Conservation (phyloP, 495 filamentous ascomycete species). For the Aspergillus homomorphus region DNA sequence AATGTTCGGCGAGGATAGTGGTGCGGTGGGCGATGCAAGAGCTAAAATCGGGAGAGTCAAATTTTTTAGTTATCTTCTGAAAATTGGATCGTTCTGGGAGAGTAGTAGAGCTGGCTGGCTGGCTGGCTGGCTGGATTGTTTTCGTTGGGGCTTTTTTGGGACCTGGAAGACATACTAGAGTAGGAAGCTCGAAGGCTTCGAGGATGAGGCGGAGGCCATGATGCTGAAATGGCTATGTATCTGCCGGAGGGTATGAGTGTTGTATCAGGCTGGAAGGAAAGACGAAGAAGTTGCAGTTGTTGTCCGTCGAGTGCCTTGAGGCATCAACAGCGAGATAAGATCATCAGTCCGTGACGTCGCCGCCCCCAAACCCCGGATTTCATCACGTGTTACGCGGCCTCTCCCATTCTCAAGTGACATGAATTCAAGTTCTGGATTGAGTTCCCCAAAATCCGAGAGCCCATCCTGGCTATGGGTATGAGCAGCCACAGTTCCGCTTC, state of each 20-base stretch:
- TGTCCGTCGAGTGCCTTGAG: neutral
- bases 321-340: slow-evolving; percentile 6
- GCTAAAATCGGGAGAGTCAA: slow-evolving; percentile 40
- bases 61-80: slow-evolving; percentile 15
- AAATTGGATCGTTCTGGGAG: too few relatives aligned
- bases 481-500: too few relatives aligned
- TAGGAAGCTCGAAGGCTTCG: slow-evolving; percentile 66
- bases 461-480: too few relatives aligned
- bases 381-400: slow-evolving; percentile 19
- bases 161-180: slow-evolving; percentile 62
- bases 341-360: slow-evolving; percentile 26
- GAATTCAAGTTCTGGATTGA: neutral
- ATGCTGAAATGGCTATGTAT: slow-evolving; percentile 12
- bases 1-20: slow-evolving; percentile 91
- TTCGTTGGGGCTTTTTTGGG: neutral
- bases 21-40: slow-evolving; percentile 86
- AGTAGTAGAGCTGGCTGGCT: neutral
- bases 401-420: neutral
- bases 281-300: neutral
- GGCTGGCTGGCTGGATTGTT: too few relatives aligned
- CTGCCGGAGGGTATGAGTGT: neutral
- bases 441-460: too few relatives aligned
- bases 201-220: slow-evolving; percentile 71
- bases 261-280: neutral
- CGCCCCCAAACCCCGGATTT: slow-evolving; percentile 17